Evolutionary conservation across 192 early-diverging fungal genomes (phyloP), one percentile per base, ranked within the genome.

Genomic region (Podila epigama): DNA sequence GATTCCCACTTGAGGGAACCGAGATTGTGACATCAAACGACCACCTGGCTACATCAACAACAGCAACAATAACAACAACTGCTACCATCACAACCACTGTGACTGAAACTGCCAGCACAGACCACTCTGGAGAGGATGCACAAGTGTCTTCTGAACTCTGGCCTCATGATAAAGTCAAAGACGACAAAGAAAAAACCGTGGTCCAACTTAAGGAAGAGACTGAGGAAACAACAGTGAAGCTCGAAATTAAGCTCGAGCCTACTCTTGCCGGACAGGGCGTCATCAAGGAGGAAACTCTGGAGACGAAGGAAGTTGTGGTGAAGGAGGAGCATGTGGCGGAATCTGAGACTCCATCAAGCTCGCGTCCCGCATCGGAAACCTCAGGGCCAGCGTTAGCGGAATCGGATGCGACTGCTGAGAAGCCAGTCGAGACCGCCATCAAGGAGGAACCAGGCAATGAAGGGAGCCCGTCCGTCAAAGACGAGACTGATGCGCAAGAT

Each of bases 191-290:
- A 25, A 48, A 36, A 3, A 16, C 25, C 4, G 28, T 51, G 18
- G n/a, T n/a, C n/a, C n/a, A n/a, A n/a, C n/a, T n/a, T n/a, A n/a
- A 63, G 11, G 52, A 54, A 22, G 36, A 69, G 39, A 34, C 41
- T 51, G 60, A 70, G 34, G 53, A 63, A 25, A 48, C 51, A 3
- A 16, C 25, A 1, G 28, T 51, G 18, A 57, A 57, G 55, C 55
- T 57, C 5, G 55, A 57, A n/a, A 33, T 57, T 18, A 34, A n/a
- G 2, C 29, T 33, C 18, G 55, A 15, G 3, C 13, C n/a, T 16
- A 8, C 55, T 2, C 10, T 27, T 5, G 11, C 55, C 13, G 29
- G 18, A 9, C 29, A 35, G 0, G 34, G 9, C 1, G 32, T 34
- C 20, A 16, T 57, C 34, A 31, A 29, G 34, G 60, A 50, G 31